A percentile compares a stretch with the other conserved stretches of the same genome.
phyloP scores from a whole-genome alignment of 1,284 basidiomycete species.

The Baeospora myosura region DNA sequence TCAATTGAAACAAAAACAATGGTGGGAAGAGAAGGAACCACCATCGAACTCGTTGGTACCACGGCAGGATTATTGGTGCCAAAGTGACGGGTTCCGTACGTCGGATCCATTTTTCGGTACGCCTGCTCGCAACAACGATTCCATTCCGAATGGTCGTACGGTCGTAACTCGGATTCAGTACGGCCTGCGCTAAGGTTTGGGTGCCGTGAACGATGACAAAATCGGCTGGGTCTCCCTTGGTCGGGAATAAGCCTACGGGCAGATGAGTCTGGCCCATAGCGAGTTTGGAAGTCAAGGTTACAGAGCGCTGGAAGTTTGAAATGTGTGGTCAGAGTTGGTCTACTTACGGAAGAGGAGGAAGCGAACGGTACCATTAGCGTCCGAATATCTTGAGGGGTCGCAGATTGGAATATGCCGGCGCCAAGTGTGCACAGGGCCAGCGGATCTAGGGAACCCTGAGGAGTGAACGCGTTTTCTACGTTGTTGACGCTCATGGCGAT shows the following conservation, averaged over 20 bases:
- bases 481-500: slow-evolving; percentile 58
- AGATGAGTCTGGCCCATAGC: slow-evolving; percentile 33
- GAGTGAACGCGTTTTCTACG: slow-evolving; percentile 60
- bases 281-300: slow-evolving; percentile 38
- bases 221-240: slow-evolving; percentile 40
- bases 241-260: slow-evolving; percentile 27
- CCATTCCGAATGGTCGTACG: slow-evolving; percentile 32
- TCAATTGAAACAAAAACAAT: neutral
- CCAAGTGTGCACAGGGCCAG: slow-evolving; percentile 51
- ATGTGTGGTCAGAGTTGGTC: neutral
- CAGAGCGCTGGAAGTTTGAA: slow-evolving; percentile 32
- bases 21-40: neutral
- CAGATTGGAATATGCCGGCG: slow-evolving; percentile 53
- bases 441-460: slow-evolving; percentile 56
- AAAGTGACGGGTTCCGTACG: neutral
- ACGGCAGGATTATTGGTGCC: no score
- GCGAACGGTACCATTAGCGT: slow-evolving; percentile 39
- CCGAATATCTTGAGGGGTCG: slow-evolving; percentile 37
- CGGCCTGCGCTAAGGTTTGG: slow-evolving; percentile 35
- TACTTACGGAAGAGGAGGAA: slow-evolving; percentile 14
- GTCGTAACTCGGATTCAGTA: slow-evolving; percentile 41
- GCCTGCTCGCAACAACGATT: slow-evolving; percentile 25
- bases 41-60: neutral
- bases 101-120: slow-evolving; percentile 16
- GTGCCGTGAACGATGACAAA: slow-evolving; percentile 54